A percentile compares a stretch with the other conserved stretches of the same genome.
These are phyloP conservation scores for Microsporum canis DNA, from an alignment of 2,329 filamentous ascomycete genomes.

Conservation along the genomic window DNA sequence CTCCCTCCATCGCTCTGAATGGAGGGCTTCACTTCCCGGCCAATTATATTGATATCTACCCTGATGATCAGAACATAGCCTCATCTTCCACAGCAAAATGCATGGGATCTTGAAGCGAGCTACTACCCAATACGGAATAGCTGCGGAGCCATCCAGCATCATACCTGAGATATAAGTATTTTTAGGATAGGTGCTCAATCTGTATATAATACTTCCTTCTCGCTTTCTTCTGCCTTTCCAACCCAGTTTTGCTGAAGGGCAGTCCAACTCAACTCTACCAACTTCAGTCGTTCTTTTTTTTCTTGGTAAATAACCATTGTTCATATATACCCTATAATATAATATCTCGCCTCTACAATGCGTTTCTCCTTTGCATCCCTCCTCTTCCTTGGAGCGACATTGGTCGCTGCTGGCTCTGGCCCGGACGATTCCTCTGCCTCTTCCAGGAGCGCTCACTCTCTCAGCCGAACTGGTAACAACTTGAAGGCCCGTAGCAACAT, in stretches of 20 bases:
- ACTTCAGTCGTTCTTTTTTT: not conserved
- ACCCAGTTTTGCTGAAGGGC: not conserved
- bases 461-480: not conserved
- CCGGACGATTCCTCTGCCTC: not conserved
- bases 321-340: not conserved
- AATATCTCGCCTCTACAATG: not conserved
- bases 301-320: not conserved
- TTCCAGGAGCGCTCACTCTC: not conserved
- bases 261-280: not conserved
- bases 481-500: not conserved
- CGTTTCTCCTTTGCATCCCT: not conserved
- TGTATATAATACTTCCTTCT: not conserved
- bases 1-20: not conserved
- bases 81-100: not conserved
- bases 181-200: not conserved
- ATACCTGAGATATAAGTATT: not conserved
- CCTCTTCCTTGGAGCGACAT: not conserved
- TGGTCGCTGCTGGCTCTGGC: constrained; percentile 1
- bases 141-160: not conserved
- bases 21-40: not conserved
- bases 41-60: not conserved
- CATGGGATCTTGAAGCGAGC: not conserved
- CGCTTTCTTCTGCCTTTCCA: not conserved
- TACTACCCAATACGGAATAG: not conserved
- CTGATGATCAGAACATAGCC: not conserved